Evolutionary conservation across 108 stramenopile genomes (phyloP).

Genomic region (Aurantiochytrium sp.): DNA sequence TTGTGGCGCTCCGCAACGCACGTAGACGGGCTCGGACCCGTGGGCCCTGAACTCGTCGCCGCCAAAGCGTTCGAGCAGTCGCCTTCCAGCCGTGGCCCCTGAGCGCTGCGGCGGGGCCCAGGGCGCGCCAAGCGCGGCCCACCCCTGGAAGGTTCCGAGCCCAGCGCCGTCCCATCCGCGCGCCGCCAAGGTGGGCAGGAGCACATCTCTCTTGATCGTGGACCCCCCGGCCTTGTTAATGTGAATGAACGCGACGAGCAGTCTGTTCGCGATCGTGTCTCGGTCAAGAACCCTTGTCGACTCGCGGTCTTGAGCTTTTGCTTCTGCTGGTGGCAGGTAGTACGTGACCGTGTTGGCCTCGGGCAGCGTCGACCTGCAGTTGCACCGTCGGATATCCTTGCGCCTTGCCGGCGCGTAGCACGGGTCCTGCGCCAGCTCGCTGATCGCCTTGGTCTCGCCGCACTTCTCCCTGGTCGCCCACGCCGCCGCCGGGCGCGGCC

Average conservation of each 20-base stretch:
- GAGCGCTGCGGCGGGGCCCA: neutral
- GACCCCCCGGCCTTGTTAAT: conserved; percentile 16
- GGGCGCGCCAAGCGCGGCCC: neutral
- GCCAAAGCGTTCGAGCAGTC: neutral
- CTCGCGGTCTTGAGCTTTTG: too few species aligned
- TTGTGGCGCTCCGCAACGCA: neutral
- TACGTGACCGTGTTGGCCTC: neutral
- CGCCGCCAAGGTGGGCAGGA: neutral
- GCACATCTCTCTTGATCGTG: neutral
- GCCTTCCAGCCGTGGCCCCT: neutral
- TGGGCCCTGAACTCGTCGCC: neutral
- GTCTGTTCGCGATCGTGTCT: neutral
- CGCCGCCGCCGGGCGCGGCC: too few species aligned
- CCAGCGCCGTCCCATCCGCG: neutral
- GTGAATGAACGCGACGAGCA: neutral
- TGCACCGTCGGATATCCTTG: neutral
- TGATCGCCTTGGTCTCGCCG: neutral
- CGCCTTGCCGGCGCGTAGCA: neutral
- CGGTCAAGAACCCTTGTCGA: neutral
- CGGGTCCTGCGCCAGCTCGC: neutral
- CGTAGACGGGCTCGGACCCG: neutral
- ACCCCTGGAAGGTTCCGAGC: neutral
- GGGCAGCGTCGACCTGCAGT: neutral
- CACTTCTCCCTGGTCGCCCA: neutral
- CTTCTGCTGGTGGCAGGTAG: too few species aligned